These are phyloP conservation scores for Coelastrella sp. DNA, from an alignment of 139 green algal species.

Conservation along the genomic window DNA sequence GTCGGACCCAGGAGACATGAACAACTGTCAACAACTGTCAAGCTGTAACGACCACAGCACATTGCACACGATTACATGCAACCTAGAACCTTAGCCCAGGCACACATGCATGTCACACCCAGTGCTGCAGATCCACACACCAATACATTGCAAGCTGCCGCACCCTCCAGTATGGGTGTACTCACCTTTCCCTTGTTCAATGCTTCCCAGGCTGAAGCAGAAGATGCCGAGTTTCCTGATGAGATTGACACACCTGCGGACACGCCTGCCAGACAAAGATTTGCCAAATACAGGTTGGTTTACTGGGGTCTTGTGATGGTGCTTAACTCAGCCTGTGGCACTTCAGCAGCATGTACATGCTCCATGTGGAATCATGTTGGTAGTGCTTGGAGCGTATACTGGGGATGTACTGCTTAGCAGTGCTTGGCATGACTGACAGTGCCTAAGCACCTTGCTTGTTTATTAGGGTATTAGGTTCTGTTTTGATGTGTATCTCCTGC, in stretches of 20 bases:
- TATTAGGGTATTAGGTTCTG: no score
- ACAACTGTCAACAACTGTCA: not conserved
- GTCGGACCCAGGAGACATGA: slow-evolving; percentile 34
- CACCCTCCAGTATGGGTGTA: not conserved
- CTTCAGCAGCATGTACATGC: no score
- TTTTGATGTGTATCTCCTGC: no score
- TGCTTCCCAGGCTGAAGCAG: slow-evolving; percentile 49
- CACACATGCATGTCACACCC: no score
- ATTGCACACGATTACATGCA: no score
- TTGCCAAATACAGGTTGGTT: slow-evolving; percentile 60
- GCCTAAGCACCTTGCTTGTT: no score
- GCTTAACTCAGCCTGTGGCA: no score
- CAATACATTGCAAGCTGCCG: not conserved
- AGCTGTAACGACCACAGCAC: not conserved
- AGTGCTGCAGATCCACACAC: not conserved
- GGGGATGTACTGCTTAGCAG: no score
- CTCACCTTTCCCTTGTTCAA: not conserved
- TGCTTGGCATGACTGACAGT: no score
- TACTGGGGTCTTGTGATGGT: not conserved
- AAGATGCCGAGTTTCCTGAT: slow-evolving; percentile 89
- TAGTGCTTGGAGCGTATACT: no score
- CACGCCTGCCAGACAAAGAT: slow-evolving; percentile 72
- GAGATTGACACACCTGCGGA: slow-evolving; percentile 89
- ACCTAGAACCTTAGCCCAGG: no score
- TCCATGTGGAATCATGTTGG: no score